Evolutionary conservation across 805 yeast genomes (phyloP), one percentile per base, ranked within the genome.

Genomic region (Clavispora santaluciae): DNA sequence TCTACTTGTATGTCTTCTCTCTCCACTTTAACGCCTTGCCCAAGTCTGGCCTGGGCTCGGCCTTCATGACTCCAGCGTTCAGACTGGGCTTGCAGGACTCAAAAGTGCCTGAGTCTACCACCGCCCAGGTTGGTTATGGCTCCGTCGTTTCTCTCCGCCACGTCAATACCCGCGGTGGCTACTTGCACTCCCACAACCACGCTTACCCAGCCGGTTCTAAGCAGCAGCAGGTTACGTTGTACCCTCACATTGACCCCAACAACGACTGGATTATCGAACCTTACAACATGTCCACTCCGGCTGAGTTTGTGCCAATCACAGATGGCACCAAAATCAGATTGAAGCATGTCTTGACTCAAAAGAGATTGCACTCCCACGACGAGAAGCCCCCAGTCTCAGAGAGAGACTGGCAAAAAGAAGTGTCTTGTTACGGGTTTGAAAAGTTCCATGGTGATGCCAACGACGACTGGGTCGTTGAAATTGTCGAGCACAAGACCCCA

Each of bases 391-490:
- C 91, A 13, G 87, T 84, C 15, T 70, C 83, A 42, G 83, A 79
- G 56, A 67, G 73, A 44, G 95, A 86, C 54, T 86, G 93, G 93
- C 90, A 83, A 66, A 83, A 82, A 61, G 95, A 86, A 67, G 87
- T 74, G 15, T 75, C 88, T 4, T 72, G 81, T 63, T 86, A 86
- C 59, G 95, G 95, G 17, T 81, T 58, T 53, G 82, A 80, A 33
- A 88, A 86, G 3, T 86, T 84, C 53, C 79, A 57, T 20, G 95
- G 95, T 62, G 93, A 86, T 64, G 82, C 88, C 41, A 86, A 86
- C 61, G 95, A 86, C 64, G 90, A 85, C 59, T 86, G 85, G 63
- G 62, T 81, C 46, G 81, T 86, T 45, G 91, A 85, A 59, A 81
- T 86, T 48, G 87, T 79, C 45, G 64, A 75, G 53, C 67, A 69